Conservation (phyloP, 305 asterid genomes). For the Withania somnifera region DNA sequence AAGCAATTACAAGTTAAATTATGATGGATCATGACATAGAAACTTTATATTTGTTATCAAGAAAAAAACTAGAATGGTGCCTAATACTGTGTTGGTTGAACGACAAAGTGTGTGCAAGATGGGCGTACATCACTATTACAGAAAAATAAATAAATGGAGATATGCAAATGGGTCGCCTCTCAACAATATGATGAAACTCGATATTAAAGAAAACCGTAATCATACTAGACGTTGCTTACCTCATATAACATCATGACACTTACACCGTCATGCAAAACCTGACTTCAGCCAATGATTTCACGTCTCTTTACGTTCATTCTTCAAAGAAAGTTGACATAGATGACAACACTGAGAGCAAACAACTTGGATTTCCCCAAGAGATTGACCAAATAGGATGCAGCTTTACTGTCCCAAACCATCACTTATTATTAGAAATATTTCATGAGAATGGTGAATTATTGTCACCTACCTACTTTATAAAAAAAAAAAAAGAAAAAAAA, state of each 20-base stretch:
- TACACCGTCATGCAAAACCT: neutral
- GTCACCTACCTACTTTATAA: too few relatives aligned
- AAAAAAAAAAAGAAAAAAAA: too few relatives aligned
- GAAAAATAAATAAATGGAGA: neutral
- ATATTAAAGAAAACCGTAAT: too few relatives aligned
- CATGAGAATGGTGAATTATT: neutral
- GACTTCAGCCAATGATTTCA: neutral
- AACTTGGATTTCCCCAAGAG: neutral
- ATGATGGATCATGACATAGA: neutral
- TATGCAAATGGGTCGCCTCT: neutral
- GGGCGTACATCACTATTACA: neutral
- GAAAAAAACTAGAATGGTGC: neutral
- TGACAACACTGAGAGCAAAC: neutral
- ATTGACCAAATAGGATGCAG: too few relatives aligned
- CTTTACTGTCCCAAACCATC: neutral
- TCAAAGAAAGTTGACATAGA: neutral
- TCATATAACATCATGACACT: neutral
- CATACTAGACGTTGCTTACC: neutral
- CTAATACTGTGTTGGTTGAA: neutral
- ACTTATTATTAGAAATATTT: neutral
- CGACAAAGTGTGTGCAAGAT: neutral
- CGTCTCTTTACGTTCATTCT: neutral
- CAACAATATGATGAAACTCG: neutral
- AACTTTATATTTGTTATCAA: neutral
- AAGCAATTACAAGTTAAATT: neutral